These are phyloP conservation scores for Papiliotrema laurentii DNA, from an alignment of 1,284 basidiomycete species.

Conservation along the genomic window DNA sequence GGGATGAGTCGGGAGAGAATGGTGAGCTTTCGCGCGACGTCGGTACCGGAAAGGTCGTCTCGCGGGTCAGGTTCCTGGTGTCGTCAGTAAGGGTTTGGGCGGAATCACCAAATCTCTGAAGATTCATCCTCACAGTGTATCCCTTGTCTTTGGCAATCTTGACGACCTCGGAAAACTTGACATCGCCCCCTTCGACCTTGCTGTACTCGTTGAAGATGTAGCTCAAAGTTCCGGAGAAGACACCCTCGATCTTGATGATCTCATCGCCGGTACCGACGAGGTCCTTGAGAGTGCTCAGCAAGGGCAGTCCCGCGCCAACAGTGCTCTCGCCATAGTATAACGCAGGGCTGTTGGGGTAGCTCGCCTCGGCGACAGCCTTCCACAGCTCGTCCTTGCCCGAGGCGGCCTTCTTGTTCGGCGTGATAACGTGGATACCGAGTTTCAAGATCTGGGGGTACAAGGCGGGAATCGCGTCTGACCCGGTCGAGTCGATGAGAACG, in stretches of 20 bases:
- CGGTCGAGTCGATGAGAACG: conserved; percentile 90
- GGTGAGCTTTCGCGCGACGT: conserved; percentile 94
- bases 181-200: conserved; percentile 41
- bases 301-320: conserved; percentile 91
- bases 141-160: conserved; percentile 83
- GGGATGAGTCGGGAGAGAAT: conserved; percentile 80
- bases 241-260: conserved; percentile 56
- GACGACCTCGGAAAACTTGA: conserved; percentile 82
- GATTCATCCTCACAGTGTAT: conserved; percentile 67
- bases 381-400: conserved; percentile 72
- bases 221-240: conserved; percentile 84
- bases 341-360: conserved; percentile 53
- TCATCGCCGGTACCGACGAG: conserved; percentile 88
- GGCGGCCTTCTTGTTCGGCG: conserved; percentile 97
- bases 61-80: conserved; percentile 89
- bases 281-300: conserved; percentile 88
- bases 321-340: conserved; percentile 86
- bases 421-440: conserved; percentile 80
- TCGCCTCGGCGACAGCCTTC: conserved; percentile 59
- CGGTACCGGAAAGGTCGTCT: conserved; percentile 92
- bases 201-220: conserved; percentile 99
- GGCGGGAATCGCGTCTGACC: conserved; percentile 74
- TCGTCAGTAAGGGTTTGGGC: background rate
- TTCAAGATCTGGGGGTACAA: conserved; percentile 78
- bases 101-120: too few relatives aligned